Evolutionary conservation across 2,329 filamentous ascomycete genomes (phyloP).

Genomic region (Sclerotinia subarctica): DNA sequence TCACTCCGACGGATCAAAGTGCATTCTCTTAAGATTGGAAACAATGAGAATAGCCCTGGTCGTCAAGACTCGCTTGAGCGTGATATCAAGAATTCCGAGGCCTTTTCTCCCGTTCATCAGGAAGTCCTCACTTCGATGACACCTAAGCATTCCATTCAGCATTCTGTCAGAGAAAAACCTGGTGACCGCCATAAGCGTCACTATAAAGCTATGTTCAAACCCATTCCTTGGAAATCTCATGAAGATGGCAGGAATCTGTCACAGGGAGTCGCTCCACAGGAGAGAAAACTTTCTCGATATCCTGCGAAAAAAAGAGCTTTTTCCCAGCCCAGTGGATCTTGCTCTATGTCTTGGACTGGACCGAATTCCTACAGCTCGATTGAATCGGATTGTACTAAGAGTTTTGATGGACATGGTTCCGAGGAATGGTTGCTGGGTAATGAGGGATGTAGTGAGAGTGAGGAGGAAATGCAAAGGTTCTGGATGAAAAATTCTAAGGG

Average conservation of each 20-base stretch:
- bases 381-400: background rate
- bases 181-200: too few relatives aligned
- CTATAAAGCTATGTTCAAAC: too few relatives aligned
- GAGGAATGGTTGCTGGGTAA: background rate
- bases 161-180: too few relatives aligned
- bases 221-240: background rate
- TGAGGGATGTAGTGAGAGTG: background rate
- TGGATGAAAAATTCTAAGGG: background rate
- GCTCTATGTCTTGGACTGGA: background rate
- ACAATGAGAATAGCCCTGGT: too few relatives aligned
- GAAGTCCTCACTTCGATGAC: background rate
- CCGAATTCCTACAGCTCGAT: background rate
- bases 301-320: background rate
- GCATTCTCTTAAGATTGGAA: background rate
- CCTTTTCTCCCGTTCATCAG: background rate
- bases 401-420: background rate
- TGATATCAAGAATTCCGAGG: background rate
- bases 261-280: background rate
- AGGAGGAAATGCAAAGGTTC: background rate
- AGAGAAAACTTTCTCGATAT: background rate
- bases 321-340: background rate
- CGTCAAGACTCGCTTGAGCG: background rate
- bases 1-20: too few relatives aligned
- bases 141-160: background rate
- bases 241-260: background rate